These are phyloP conservation scores for Emmonsia crescens DNA, from an alignment of 2,329 filamentous ascomycete genomes.

Conservation along the genomic window DNA sequence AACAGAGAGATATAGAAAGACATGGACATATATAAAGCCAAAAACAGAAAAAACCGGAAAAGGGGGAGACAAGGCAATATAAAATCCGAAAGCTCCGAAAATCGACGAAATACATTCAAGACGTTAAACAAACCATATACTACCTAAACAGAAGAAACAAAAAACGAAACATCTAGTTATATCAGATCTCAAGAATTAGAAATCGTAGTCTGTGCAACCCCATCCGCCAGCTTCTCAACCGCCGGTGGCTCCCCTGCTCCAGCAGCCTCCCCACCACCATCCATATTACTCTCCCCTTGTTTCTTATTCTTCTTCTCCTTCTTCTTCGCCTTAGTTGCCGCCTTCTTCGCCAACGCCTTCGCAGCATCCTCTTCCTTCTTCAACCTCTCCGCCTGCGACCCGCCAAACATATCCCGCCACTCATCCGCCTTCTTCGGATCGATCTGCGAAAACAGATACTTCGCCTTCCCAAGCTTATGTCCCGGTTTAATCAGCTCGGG, in stretches of 20 bases:
- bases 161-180: not conserved
- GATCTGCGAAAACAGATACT: slow-evolving; percentile 74
- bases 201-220: slow-evolving; percentile 33
- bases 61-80: not conserved
- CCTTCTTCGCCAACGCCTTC: slow-evolving; percentile 34
- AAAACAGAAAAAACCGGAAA: no score
- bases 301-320: slow-evolving; percentile 20
- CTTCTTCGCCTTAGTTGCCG: slow-evolving; percentile 26
- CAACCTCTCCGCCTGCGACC: slow-evolving; percentile 53
- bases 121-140: not conserved
- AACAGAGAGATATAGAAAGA: no score
- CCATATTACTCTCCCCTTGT: slow-evolving; percentile 22
- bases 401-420: slow-evolving; percentile 68
- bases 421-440: slow-evolving; percentile 70
- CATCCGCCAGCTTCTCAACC: slow-evolving; percentile 32
- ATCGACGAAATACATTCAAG: not conserved
- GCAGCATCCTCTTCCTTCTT: slow-evolving; percentile 59
- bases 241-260: slow-evolving; percentile 19
- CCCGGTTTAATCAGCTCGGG: slow-evolving; percentile 50
- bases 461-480: slow-evolving; percentile 70
- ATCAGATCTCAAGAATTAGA: slow-evolving; percentile 25
- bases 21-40: no score
- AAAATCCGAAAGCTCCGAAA: not conserved
- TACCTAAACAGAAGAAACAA: not conserved
- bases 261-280: slow-evolving; percentile 19